Evolutionary conservation across 148 eudicot genomes (phyloP), one percentile per base, ranked within the genome.

Genomic region (Rhododendron molle): DNA sequence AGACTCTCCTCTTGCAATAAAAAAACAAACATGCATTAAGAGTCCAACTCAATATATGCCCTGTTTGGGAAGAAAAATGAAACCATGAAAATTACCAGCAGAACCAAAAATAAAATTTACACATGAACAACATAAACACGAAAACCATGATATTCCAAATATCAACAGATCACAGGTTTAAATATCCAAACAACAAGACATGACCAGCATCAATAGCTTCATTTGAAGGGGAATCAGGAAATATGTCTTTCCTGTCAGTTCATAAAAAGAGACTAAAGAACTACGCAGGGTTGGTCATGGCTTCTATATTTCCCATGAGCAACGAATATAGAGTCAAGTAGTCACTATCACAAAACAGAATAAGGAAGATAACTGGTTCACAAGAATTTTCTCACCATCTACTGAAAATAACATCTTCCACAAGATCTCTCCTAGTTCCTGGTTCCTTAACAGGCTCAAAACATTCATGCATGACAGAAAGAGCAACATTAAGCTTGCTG

Each of bases 391-490:
- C 92, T 91, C 82, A 94, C 88, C 88, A 79, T 89, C 92, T 93
- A 83, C 93, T 84, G 76, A 97, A 95, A 46, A 97, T 91, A 83
- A 94, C 94, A 88, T 95, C 98, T 86, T 97, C 95, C 82, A 94
- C 93, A 82, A 97, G 90, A 91, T 97, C 99, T 69, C 90, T 89
- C 86, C 83, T 86, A 28, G 94, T 94, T 65, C 87, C 88, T 90
- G 93, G 90, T 83, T 96, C 99, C 87, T 93, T 92, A 74, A 97
- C 91, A 58, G 98, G 95, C 67, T 94, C 98, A 86, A 97, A 97
- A 88, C 98, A 97, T 81, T 97, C 99, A 58, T 95, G 97, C 95
- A 97, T 95, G 87, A 97, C 98, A 87, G 89, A 89, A 20, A 94
- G 89, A 81, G 99, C 99, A 43, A 95, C 89, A 88, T 85, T 89